Base-by-base conservation (phyloP, 805 yeast genomes). In the Starmerella bombi region DNA sequence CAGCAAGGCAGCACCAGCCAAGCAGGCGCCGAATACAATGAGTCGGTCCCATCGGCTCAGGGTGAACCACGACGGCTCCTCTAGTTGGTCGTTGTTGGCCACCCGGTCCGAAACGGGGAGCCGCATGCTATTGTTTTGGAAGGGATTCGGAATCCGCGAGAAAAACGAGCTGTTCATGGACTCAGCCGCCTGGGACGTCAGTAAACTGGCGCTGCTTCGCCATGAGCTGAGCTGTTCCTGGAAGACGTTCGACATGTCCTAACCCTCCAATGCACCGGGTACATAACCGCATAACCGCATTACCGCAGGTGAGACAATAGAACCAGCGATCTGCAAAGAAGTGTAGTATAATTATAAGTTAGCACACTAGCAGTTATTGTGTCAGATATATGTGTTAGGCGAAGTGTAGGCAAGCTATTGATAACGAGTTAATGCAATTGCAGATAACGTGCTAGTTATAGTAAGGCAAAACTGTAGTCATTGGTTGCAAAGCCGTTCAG, bases 21-120 rank as follows among this genome's bases (percentile, higher is more conserved):
- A 63, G 51, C 93, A 82, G 40, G 80, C 72, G 17, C 75, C 71
- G 54, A 91, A 88, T 4, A 88, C 76, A 21, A 83, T 57, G 21
- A 85, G 62, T 39, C 94, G 65, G 56, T 91, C 98, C 58, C 86
- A 73, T 44, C 93, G 64, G 9, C 91, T 74, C 45, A 64, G 46
- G 10, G 56, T 58, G 45, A 61, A 61, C 65, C 65, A 61, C 5
- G 55, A 45, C 7, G 65, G 65, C 47, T 61, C 65, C 32, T 61
- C 64, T 8, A 58, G 32, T 9, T 48, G 44, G 32, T 53, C 60
- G 25, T 45, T 48, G 4, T 28, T 21, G 9, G 51, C 44, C 17
- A 41, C 46, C 30, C 50, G 49, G 34, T 53, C 51, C 14, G 55
- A 42, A 21, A 33, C 38, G 19, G 57, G 59, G 38, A 54, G 48